Evolutionary conservation across 495 filamentous ascomycete genomes (phyloP), one percentile per base, ranked within the genome.

Genomic region (Lichenothelia convexa): DNA sequence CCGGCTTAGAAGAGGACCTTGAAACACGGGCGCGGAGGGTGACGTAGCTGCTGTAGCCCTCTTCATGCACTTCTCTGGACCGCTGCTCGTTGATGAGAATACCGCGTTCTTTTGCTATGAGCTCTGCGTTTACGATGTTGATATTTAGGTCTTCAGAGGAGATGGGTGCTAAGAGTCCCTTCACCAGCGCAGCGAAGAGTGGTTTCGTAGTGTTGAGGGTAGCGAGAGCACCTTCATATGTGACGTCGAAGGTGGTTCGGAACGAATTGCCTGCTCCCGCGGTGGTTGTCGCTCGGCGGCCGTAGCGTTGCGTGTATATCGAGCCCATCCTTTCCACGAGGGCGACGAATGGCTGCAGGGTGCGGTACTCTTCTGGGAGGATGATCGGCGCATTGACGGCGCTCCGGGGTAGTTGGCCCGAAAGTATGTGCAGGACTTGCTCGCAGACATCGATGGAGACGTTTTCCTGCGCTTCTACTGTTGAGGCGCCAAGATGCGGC

Each of bases 381-480:
- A 80, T 82, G 32, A 80, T 58, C 18, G 77, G 75, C 4, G 75
- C 75, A 39, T 82, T 82, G 34, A 82, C 76, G 5, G 77, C 75
- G 21, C 64, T 67, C 8, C 73, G 76, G 0, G 77, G 76, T 11
- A 80, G 58, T 2, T 69, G 68, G 7, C 76, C 77, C 8, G 60
- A 55, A 18, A 82, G 46, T 36, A 82, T 78, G 32, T 67, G 59
- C 5, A 75, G 55, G n/a, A 82, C 74, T 54, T 82, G 75, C 38
- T 66, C 65, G 53, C 77, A 82, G 18, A 81, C 76, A 48, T 82
- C 77, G 26, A 79, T 61, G 18, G 68, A 71, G 11, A 82, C 76
- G 45, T 78, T 79, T 50, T 82, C 76, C 54, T 80, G 76, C 0
- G 77, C 77, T 59, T 82, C 77, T n/a, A 75, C 63, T 1, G 76